Conservation (phyloP, 148 eudicot species). For the Amaranthus hypochondriacus region DNA sequence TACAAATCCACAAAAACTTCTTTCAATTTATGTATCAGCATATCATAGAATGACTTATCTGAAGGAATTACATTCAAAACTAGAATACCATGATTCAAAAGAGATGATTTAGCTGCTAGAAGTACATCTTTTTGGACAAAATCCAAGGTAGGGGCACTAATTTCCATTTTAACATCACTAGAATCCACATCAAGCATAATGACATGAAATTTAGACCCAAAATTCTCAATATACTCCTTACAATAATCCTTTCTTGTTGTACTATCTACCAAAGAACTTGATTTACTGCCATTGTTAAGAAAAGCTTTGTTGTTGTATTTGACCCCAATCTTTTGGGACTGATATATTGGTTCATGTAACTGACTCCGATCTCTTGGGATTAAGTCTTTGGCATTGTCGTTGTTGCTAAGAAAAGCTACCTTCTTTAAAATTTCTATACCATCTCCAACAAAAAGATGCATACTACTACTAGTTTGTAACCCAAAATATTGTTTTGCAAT, state of each 20-base stretch:
- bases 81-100: constrained; percentile 49
- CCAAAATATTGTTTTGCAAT: constrained; percentile 60
- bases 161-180: constrained; percentile 45
- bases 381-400: neutral
- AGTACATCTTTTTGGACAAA: constrained; percentile 57
- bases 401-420: constrained; percentile 3
- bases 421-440: constrained; percentile 49
- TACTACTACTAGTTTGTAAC: constrained; percentile 28
- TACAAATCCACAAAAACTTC: constrained; percentile 50
- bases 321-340: too few relatives aligned
- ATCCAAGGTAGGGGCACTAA: constrained; percentile 64
- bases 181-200: constrained; percentile 94
- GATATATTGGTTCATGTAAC: too few relatives aligned
- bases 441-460: constrained; percentile 46
- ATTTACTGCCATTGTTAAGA: neutral
- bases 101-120: constrained; percentile 38
- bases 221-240: constrained; percentile 5
- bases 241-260: neutral
- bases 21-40: constrained; percentile 32
- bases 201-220: constrained; percentile 45
- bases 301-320: too few relatives aligned
- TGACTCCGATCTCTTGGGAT: too few relatives aligned
- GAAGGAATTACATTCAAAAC: constrained; percentile 67
- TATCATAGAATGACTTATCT: constrained; percentile 38
- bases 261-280: constrained; percentile 9